These are phyloP conservation scores for Scleromitrula shiraiana DNA, from an alignment of 2,329 filamentous ascomycete genomes.

Conservation along the genomic window DNA sequence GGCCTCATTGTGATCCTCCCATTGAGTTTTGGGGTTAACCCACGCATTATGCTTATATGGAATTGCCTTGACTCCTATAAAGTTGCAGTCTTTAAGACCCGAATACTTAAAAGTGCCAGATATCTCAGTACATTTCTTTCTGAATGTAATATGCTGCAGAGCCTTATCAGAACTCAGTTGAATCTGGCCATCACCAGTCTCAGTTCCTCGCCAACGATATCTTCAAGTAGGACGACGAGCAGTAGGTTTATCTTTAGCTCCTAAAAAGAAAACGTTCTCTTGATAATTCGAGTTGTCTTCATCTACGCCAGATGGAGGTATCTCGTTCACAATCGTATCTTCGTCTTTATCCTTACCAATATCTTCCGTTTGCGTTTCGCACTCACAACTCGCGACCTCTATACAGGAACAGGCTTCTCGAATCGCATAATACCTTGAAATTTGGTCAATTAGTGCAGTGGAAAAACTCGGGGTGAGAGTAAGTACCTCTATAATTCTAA, in stretches of 20 bases:
- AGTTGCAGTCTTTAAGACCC: slow-evolving; percentile 9
- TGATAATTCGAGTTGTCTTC: not conserved
- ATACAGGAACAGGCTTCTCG: slow-evolving; percentile 12
- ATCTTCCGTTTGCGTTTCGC: slow-evolving; percentile 11
- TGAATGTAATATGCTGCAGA: slow-evolving; percentile 12
- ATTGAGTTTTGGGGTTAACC: slow-evolving; percentile 13
- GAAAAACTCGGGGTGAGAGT: too few species aligned
- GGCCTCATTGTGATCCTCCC: slow-evolving; percentile 10
- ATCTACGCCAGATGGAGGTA: not conserved
- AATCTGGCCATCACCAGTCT: slow-evolving; percentile 17
- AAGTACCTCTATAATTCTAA: slow-evolving; percentile 13
- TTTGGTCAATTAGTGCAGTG: not conserved
- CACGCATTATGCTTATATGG: not conserved
- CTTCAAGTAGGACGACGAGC: slow-evolving; percentile 14
- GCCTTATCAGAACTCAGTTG: slow-evolving; percentile 11
- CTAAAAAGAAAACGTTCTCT: slow-evolving; percentile 10
- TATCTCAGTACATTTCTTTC: slow-evolving; percentile 12
- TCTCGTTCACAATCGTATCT: slow-evolving; percentile 7
- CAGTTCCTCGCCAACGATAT: slow-evolving; percentile 18
- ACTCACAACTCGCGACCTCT: not conserved
- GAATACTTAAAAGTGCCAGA: slow-evolving; percentile 12
- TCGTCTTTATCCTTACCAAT: slow-evolving; percentile 10
- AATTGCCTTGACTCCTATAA: slow-evolving; percentile 12
- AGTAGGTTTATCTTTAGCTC: slow-evolving; percentile 14
- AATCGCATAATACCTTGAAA: slow-evolving; percentile 15